phyloP scores from a whole-genome alignment of 2,329 filamentous ascomycete genomes.

The Cladosporium sp. region DNA sequence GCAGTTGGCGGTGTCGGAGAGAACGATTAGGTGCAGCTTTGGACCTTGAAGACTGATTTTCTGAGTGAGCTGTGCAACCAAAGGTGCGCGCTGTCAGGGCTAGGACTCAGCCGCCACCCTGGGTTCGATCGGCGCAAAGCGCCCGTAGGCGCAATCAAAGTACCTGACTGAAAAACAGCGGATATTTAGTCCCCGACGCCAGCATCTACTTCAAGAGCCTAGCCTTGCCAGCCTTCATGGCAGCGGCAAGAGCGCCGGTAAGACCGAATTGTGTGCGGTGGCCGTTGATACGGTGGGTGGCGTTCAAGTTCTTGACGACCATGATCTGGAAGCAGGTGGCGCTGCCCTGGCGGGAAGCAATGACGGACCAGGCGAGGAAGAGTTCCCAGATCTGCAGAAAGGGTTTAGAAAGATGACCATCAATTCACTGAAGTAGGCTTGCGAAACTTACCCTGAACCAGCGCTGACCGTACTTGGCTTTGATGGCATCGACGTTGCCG shows the following conservation, averaged over 20 bases:
- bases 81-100: neutral
- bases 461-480: constrained; percentile 89
- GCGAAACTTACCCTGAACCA: constrained; percentile 69
- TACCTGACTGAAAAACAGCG: neutral
- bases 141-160: neutral
- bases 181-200: neutral
- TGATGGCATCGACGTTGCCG: constrained; percentile 86
- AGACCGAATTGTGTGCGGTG: constrained; percentile 69
- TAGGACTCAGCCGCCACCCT: neutral
- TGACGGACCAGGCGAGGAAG: constrained; percentile 84
- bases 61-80: neutral
- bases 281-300: constrained; percentile 77
- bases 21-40: neutral
- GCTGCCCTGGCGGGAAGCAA: constrained; percentile 77
- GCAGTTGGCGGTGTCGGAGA: neutral
- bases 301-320: constrained; percentile 87
- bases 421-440: too few relatives aligned
- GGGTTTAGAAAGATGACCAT: neutral
- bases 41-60: neutral
- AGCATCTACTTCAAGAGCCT: constrained; percentile 2
- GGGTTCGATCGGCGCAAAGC: neutral
- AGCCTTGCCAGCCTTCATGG: constrained; percentile 40
- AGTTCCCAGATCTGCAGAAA: constrained; percentile 73
- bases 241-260: constrained; percentile 60
- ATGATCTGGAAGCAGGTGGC: constrained; percentile 87